Percentiles rank a stretch among this genome's conserved stretches.
These are phyloP conservation scores for Cryptosporidium sp. DNA, from an alignment of 169 alveolate species.

Conservation along the genomic window DNA sequence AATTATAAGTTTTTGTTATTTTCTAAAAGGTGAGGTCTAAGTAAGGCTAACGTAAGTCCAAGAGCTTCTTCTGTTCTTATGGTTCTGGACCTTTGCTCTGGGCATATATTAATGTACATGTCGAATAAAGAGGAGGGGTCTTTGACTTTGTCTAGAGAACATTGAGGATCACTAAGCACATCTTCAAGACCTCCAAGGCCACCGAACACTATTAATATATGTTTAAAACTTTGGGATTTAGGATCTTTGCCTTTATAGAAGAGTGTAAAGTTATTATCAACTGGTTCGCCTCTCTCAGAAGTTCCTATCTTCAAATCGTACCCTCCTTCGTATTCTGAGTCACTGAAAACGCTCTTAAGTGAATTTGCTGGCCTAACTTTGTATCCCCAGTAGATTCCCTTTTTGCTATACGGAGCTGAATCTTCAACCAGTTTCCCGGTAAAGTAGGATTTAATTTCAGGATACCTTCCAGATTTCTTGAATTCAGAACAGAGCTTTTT, in stretches of 20 bases:
- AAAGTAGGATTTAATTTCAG: conserved; percentile 49
- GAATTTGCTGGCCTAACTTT: conserved; percentile 88
- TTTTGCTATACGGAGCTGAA: conserved; percentile 35
- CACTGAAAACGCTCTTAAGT: conserved; percentile 82
- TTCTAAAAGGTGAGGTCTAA: conserved; percentile 67
- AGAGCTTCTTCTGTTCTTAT: conserved; percentile 97
- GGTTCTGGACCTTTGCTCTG: conserved; percentile 93
- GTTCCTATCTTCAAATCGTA: conserved; percentile 92
- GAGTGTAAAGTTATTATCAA: conserved; percentile 75
- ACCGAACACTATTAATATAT: conserved; percentile 91
- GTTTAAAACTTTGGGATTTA: conserved; percentile 78
- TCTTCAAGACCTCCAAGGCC: conserved; percentile 92
- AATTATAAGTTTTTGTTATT: conserved; percentile 46
- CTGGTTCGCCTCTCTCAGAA: conserved; percentile 88
- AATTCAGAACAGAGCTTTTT: conserved; percentile 50
- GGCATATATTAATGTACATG: conserved; percentile 90
- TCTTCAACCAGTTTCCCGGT: conserved; percentile 76
- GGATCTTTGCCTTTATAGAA: conserved; percentile 69
- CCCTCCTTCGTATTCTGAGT: conserved; percentile 86
- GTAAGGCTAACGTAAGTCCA: conserved; percentile 85
- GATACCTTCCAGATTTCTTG: conserved; percentile 27
- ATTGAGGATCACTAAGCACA: conserved; percentile 81
- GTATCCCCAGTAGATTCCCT: conserved; percentile 95
- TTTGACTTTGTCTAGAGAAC: conserved; percentile 6
- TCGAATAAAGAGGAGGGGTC: conserved; percentile 81